A percentile compares a stretch with the other conserved stretches of the same genome.
These are phyloP conservation scores for Salix koriyanagi DNA, from an alignment of 345 rosid genomes.

Conservation along the genomic window DNA sequence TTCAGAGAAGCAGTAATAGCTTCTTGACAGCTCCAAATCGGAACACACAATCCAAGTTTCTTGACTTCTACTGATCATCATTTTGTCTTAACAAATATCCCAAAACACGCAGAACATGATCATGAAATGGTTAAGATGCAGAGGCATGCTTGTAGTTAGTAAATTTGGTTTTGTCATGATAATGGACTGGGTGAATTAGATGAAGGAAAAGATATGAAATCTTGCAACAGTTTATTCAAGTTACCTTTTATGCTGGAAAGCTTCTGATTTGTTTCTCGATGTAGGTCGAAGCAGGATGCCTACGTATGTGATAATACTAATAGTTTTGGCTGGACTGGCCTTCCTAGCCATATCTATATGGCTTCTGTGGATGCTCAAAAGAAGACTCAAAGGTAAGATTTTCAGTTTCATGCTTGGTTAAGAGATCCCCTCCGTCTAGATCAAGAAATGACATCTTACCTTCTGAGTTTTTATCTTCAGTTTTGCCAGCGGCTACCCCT, in stretches of 20 bases:
- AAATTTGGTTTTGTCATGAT: no score
- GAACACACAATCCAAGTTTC: no score
- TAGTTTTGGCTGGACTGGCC: constrained; percentile 36
- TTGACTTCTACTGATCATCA: no score
- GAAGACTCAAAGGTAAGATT: constrained; percentile 40
- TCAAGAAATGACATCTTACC: neutral
- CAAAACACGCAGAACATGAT: no score
- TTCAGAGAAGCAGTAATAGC: no score
- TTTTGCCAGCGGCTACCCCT: constrained; percentile 24
- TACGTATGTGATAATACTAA: constrained; percentile 31
- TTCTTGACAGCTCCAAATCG: no score
- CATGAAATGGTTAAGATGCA: no score
- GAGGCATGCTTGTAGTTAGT: no score
- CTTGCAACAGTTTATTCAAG: neutral
- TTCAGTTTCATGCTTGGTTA: neutral
- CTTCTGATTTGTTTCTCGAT: constrained; percentile 3
- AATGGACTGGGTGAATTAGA: neutral
- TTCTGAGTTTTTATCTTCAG: constrained; percentile 4
- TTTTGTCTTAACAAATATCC: no score
- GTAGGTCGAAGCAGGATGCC: constrained; percentile 41
- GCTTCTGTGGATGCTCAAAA: constrained; percentile 46
- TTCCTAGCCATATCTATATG: constrained; percentile 29
- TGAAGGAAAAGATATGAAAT: neutral
- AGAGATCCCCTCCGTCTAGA: no score
- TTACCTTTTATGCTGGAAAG: neutral